phyloP scores from a whole-genome alignment of 768 basidiomycete species.

The Clitopilus passeckerianus region DNA sequence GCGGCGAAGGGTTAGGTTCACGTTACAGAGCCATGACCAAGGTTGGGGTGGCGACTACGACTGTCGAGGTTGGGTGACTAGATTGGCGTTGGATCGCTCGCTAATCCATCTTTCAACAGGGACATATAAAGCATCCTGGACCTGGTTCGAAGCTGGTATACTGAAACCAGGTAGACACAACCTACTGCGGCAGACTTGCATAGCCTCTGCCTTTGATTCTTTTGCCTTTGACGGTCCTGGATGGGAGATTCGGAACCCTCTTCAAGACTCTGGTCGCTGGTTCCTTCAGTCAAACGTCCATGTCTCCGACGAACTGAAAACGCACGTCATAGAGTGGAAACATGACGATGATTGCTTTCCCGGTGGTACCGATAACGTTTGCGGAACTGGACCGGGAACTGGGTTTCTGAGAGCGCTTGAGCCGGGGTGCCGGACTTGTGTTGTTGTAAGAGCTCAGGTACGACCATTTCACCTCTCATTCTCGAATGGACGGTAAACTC shows the following conservation, averaged over 20 bases:
- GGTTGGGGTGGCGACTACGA: constrained; percentile 12
- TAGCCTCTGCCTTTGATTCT: not conserved
- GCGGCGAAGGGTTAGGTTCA: not conserved
- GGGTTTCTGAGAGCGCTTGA: not conserved
- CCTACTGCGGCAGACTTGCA: not conserved
- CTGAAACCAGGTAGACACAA: not conserved
- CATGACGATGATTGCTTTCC: not conserved
- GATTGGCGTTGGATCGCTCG: too few species aligned
- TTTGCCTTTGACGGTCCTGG: not conserved
- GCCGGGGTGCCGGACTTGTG: not conserved
- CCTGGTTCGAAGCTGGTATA: constrained; percentile 19
- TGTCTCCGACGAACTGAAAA: not conserved
- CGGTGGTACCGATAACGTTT: not conserved
- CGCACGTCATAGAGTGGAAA: constrained; percentile 5
- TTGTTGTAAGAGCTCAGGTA: not conserved
- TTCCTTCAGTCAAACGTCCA: constrained; percentile 7
- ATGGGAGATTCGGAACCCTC: not conserved
- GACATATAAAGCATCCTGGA: constrained; percentile 16
- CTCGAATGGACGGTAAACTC: not conserved
- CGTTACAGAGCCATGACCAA: constrained; percentile 16
- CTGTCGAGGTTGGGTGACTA: constrained; percentile 6
- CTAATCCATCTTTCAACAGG: constrained; percentile 6
- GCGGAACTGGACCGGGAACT: not conserved
- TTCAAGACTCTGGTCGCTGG: constrained; percentile 1
- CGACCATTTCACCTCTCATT: not conserved